Evolutionary conservation across 2,329 filamentous ascomycete genomes (phyloP), one percentile per base, ranked within the genome.

Genomic region (Aspergillus pseudoglaucus): DNA sequence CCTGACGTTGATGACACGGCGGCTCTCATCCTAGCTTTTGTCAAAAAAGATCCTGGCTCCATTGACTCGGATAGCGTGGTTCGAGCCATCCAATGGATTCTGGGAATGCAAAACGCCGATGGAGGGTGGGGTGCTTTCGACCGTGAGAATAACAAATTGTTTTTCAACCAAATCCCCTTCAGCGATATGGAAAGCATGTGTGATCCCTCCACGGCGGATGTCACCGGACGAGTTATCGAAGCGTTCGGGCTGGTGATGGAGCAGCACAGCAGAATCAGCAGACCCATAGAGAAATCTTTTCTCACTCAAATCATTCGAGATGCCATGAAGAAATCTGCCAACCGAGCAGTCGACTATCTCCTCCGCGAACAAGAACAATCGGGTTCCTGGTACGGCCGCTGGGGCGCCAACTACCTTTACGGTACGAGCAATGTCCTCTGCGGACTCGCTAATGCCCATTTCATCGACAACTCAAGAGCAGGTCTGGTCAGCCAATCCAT

Each of bases 101-200:
- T 64, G 1, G 64, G 62, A 2, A 69, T 70, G 64, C 66, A 70
- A 38, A 66, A 65, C 46, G n/a, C 35, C 1, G 67, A 70, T 45
- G 66, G 66, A 27, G 67, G 67, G 0, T 70, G 64, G 66, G 65
- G 46, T 2, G 62, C 61, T 5, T 70, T 70, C 41, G 67, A 70
- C 43, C 27, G 49, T 3, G 55, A 66, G 5, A 70, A 69, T 44
- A 53, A 69, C 46, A 53, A 56, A 25, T 46, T 59, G 1, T 69
- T 58, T 25, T 49, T 69, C 5, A 65, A 70, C 39, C 60, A 60
- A 17, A 63, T 66, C 23, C 65, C 66, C 1, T 71, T 71, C 50
- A 62, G 57, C 27, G 66, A 71, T 45, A 67, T 67, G 58, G 53
- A 65, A 18, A 53, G 50, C 9, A 53, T 71, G 12, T 68, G 61